These are phyloP conservation scores for Trypanosomatidae sp. DNA, from an alignment of 208 protist species.

Conservation along the genomic window DNA sequence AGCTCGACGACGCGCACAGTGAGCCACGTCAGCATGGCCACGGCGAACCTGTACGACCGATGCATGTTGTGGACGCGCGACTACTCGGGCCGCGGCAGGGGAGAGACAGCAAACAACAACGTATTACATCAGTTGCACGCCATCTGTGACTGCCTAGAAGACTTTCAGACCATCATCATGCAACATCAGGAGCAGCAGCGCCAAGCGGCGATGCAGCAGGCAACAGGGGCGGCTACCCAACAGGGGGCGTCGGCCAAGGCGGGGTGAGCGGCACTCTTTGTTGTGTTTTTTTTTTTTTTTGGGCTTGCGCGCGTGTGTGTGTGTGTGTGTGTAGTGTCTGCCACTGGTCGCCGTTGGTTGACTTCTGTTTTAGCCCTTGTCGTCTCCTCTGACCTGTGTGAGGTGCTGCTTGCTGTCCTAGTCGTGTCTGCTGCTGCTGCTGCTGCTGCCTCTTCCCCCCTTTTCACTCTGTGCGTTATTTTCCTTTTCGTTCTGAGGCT, in stretches of 20 bases:
- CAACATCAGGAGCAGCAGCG: slow-evolving; percentile 55
- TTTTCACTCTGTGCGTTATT: not conserved
- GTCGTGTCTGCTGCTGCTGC: not conserved
- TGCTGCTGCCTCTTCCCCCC: not conserved
- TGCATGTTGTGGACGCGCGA: slow-evolving; percentile 75
- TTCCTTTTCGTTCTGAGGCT: not conserved
- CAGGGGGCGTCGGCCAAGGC: not conserved
- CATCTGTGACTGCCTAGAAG: slow-evolving; percentile 90
- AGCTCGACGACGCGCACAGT: slow-evolving; percentile 86
- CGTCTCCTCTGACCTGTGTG: not conserved
- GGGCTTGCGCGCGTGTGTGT: not conserved
- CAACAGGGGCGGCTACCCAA: slow-evolving; percentile 3
- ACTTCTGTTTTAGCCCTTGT: not conserved
- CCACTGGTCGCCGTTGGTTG: not conserved
- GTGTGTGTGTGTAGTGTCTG: not conserved
- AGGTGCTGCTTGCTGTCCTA: not conserved
- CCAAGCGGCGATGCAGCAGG: slow-evolving; percentile 7
- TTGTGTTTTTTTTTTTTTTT: too few species aligned
- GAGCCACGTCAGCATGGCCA: slow-evolving; percentile 91
- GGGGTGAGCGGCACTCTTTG: not conserved
- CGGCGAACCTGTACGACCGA: slow-evolving; percentile 88
- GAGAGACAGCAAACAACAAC: slow-evolving; percentile 59
- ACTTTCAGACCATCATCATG: slow-evolving; percentile 85
- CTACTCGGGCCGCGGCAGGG: slow-evolving; percentile 79
- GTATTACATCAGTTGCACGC: slow-evolving; percentile 86